Evolutionary conservation across 805 yeast species (phyloP).

Genomic region (Cyberlindnera subsufficiens): DNA sequence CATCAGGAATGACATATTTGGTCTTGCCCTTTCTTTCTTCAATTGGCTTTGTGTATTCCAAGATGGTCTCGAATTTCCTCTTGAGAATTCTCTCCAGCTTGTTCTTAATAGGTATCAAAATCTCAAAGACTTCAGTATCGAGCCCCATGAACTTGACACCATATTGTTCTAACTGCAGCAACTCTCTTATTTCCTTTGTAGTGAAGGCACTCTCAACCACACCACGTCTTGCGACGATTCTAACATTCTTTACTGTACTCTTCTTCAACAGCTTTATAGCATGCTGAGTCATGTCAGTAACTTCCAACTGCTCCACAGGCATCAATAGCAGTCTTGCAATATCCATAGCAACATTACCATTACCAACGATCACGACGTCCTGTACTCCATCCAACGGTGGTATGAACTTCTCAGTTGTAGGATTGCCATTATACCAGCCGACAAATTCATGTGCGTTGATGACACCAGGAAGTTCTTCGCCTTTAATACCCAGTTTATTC

Average conservation of each 20-base stretch:
- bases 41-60: constrained; percentile 40
- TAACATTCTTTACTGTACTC: constrained; percentile 57
- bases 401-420: constrained; percentile 39
- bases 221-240: constrained; percentile 83
- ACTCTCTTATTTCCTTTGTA: constrained; percentile 85
- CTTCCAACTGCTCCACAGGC: constrained; percentile 47
- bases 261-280: constrained; percentile 51
- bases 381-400: constrained; percentile 59
- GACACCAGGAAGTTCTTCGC: constrained; percentile 53
- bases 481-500: constrained; percentile 47
- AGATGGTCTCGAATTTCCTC: constrained; percentile 58
- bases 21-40: constrained; percentile 17
- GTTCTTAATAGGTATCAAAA: constrained; percentile 53
- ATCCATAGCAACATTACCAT: constrained; percentile 95
- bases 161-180: constrained; percentile 51
- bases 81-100: constrained; percentile 45
- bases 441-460: constrained; percentile 81
- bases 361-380: constrained; percentile 81
- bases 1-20: constrained; percentile 15
- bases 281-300: constrained; percentile 65
- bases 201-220: constrained; percentile 82
- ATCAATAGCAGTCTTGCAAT: constrained; percentile 75
- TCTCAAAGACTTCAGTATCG: constrained; percentile 31
- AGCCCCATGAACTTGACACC: constrained; percentile 44
- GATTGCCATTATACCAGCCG: constrained; percentile 95